Conservation (phyloP, 495 filamentous ascomycete species). For the Poronia punctata region DNA sequence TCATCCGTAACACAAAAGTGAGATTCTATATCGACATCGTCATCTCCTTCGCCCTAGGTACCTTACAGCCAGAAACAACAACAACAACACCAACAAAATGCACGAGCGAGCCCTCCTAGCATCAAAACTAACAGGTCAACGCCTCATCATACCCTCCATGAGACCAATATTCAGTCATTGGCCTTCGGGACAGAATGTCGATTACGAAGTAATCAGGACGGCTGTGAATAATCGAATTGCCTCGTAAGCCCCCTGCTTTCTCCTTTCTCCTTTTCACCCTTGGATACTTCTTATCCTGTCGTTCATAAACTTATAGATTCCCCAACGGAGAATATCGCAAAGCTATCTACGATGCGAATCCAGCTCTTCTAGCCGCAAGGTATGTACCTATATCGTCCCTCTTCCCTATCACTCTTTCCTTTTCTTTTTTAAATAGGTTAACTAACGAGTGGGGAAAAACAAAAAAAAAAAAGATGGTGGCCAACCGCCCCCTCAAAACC, state of each 20-base stretch:
- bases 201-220: conserved; percentile 15
- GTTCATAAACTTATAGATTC: not conserved
- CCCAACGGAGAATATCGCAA: conserved; percentile 11
- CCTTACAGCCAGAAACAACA: no score
- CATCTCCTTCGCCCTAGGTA: no score
- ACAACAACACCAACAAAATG: no score
- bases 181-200: conserved; percentile 14
- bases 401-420: not conserved
- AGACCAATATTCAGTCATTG: conserved; percentile 17
- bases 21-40: no score
- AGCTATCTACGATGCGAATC: conserved; percentile 13
- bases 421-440: no score
- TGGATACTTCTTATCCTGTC: no score
- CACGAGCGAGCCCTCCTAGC: conserved; percentile 14
- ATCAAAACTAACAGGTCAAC: conserved; percentile 16
- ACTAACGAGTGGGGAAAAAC: not conserved
- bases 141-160: conserved; percentile 19
- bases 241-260: no score
- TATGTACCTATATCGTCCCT: conserved; percentile 6
- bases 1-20: no score
- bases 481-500: conserved; percentile 10
- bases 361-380: conserved; percentile 17
- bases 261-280: no score
- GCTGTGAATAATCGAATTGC: conserved; percentile 12
- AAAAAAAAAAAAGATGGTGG: conserved; percentile 19